Evolutionary conservation across 176 grass and related monocot genomes (phyloP), one percentile per base, ranked within the genome.

Genomic region (Paspalum notatum): DNA sequence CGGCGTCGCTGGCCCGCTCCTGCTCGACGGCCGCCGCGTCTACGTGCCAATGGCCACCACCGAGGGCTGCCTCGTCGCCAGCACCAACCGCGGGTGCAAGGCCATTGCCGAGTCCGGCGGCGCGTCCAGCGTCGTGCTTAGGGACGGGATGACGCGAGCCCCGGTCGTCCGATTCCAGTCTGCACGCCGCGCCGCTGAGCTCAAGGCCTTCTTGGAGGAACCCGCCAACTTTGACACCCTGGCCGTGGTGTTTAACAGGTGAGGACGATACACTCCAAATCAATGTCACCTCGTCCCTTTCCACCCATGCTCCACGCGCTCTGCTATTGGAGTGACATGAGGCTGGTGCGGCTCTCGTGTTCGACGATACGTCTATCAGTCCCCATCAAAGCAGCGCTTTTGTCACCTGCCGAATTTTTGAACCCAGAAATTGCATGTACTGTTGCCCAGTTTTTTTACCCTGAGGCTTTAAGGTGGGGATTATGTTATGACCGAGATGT

Each of bases 21-120:
- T 92, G 56, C 87, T 95, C 37, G 93, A 95, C 48, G 84, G 93
- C 5, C 72, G 37, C 56, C 55, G 88, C 0, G 9, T 83, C 58
- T 92, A 92, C 50, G 78, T 95, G 14, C 93, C 89, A 13, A 95
- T 95, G 89, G 93, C 93, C n/a, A 95, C 93, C 62, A 95, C 89
- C 6, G 89, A 95, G 84, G 93, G 93, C 12, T 95, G 93, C 71
- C 85, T 95, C 38, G 82, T 95, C 62, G 93, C 93, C 40, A 95
- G 93, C 68, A 85, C 93, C 0, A 95, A 95, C 75, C 75, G 93
- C 18, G 93, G 93, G 8, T 92, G 74, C 80, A 95, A 95, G 85
- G 93, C 87, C 42, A 95, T 92, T 68, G 85, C 89, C 9, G 93
- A 69, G 63, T 95, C 93, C 15, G 93, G 93, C 2, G 93, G 93